Base-by-base conservation (phyloP, 1,284 basidiomycete genomes). In the Cryptococcus depauperatus region DNA sequence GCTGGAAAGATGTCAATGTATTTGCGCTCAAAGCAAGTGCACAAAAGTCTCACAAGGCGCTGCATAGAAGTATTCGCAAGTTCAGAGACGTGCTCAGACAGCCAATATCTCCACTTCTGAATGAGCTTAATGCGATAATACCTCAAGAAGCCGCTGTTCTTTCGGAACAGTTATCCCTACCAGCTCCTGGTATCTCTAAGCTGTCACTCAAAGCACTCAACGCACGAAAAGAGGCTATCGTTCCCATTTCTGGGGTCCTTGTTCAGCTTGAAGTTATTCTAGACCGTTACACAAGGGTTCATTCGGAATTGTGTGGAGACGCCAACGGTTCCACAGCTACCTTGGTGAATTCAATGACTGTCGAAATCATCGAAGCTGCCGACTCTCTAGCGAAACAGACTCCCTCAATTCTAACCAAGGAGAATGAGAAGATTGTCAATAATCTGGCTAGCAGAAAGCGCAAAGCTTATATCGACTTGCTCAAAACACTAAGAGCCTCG, bases 1-100 rank as follows among this genome's bases (percentile, higher is more conserved):
- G 90, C 61, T 98, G 95, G 95, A 93, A 87, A 68, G 95, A 99
- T 64, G 76, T 93, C 62, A 99, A 98, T 60, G 84, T 98, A 9
- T 85, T 89, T 55, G 91, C 95, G 3, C 77, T 99, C 53, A 87
- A 85, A 66, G 83, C 86, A 52, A 97, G 91, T 59, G 92, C 93
- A 0, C 81, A 85, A 56, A 84, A 80, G 62, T 90, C 88, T 2
- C 95, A 99, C 68, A 81, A 82, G 50, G 87, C 92, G 54, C 75
- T 99, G 11, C 93, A 92, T 78, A 90, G 87, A 68, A 80, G 82
- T 54, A 79, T 97, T 51, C 81, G 88, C 50, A 95, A 89, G 71
- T 95, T 93, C 75, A 80, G 91, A n/a, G 84, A 89, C 39, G 72
- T 90, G 21, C 76, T 98, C 10, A 80, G 84, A 38, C 82, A 88